Evolutionary conservation across 2,329 filamentous ascomycete genomes (phyloP).

Genomic region (Fusarium sp.): DNA sequence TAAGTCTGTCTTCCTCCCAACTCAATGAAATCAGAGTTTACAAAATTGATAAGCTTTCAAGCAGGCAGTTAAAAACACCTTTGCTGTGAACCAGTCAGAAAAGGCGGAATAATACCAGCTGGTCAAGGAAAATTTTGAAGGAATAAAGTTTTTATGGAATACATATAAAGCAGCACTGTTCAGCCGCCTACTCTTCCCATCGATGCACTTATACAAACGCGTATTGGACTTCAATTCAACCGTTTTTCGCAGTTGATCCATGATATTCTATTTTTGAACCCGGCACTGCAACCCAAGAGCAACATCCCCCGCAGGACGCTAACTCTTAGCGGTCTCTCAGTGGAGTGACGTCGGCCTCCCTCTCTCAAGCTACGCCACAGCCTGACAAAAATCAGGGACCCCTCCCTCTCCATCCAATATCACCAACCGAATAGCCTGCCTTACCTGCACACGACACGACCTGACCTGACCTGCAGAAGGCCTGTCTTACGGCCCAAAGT

Average conservation of each 20-base stretch:
- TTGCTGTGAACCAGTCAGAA: neutral
- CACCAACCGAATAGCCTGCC: constrained; percentile 5
- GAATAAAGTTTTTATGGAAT: neutral
- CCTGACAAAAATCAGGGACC: constrained; percentile 25
- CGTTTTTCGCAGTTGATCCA: neutral
- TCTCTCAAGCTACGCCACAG: constrained; percentile 6
- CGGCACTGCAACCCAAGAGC: neutral
- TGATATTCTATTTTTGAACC: constrained; percentile 22
- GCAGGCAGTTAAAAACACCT: neutral
- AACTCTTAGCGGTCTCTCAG: constrained; percentile 25
- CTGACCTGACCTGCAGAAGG: constrained; percentile 4
- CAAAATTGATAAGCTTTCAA: neutral
- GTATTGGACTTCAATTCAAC: too few relatives aligned
- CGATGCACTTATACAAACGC: neutral
- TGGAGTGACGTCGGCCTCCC: constrained; percentile 29
- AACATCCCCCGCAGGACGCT: constrained; percentile 27
- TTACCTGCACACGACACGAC: constrained; percentile 14
- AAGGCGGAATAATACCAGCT: neutral
- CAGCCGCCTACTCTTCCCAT: neutral
- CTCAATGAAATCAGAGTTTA: neutral
- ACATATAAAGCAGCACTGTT: too few relatives aligned
- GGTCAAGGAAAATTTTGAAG: neutral
- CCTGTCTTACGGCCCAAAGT: neutral
- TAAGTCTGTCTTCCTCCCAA: neutral
- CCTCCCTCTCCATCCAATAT: constrained; percentile 13